Evolutionary conservation across 2,329 filamentous ascomycete species (phyloP).

Genomic region (Chaetomium sp.): DNA sequence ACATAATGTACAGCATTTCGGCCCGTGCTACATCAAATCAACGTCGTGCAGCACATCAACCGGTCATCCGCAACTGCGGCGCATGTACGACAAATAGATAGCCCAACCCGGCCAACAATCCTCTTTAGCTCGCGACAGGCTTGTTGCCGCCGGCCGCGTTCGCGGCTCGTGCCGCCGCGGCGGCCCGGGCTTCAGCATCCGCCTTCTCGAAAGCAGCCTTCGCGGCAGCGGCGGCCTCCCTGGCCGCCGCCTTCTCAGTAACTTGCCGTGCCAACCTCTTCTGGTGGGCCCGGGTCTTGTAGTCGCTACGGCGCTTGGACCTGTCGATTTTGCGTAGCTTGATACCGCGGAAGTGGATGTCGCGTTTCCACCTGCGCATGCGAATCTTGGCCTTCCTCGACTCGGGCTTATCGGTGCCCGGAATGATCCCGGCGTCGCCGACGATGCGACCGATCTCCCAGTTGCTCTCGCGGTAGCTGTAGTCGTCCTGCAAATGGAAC

Average conservation of each 20-base stretch:
- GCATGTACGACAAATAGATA: too few relatives aligned
- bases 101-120: too few relatives aligned
- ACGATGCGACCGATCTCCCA: conserved; percentile 52
- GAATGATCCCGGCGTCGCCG: conserved; percentile 24
- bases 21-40: too few relatives aligned
- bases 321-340: conserved; percentile 24
- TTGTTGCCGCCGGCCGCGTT: conserved; percentile 1
- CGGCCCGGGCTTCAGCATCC: conserved; percentile 8
- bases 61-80: too few relatives aligned
- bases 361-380: conserved; percentile 20
- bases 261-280: conserved; percentile 13
- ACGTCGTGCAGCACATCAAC: too few relatives aligned
- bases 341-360: conserved; percentile 16
- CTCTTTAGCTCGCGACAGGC: too few relatives aligned
- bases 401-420: conserved; percentile 37
- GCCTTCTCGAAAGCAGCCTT: conserved; percentile 4
- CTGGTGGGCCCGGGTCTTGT: conserved; percentile 19
- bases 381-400: conserved; percentile 46
- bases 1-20: too few relatives aligned
- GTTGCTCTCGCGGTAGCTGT: conserved; percentile 55
- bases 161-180: conserved; percentile 3
- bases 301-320: conserved; percentile 22
- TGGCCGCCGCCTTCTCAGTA: conserved; percentile 4
- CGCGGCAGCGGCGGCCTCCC: conserved; percentile 13
- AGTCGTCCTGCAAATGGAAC: conserved; percentile 45